Percentiles rank a stretch among this genome's conserved stretches.
phyloP scores from a whole-genome alignment of 345 rosid genomes.

The Arabidopsis thaliana region DNA sequence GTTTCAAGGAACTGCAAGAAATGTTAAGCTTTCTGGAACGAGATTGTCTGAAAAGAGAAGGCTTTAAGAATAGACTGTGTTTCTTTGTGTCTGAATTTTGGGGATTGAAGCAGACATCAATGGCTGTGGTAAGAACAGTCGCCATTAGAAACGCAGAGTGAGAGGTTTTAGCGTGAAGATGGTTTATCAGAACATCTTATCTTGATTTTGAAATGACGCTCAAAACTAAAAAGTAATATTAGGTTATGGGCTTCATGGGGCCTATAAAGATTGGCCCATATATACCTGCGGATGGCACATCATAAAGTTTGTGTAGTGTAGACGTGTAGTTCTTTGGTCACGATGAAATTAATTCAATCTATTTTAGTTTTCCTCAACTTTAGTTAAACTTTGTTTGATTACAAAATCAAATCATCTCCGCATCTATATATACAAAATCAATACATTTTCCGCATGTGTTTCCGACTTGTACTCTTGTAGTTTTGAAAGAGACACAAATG shows the following conservation, averaged over 20 bases:
- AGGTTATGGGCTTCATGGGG: constrained; percentile 24
- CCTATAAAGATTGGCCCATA: not conserved
- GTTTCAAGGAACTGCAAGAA: constrained; percentile 50
- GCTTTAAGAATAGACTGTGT: constrained; percentile 47
- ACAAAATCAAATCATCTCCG: too few relatives aligned
- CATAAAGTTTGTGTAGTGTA: too few relatives aligned
- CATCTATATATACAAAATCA: too few relatives aligned
- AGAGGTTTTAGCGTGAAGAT: constrained; percentile 27
- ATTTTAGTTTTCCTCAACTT: too few relatives aligned
- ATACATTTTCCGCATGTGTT: too few relatives aligned
- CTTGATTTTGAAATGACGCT: constrained; percentile 38
- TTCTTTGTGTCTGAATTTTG: constrained; percentile 52
- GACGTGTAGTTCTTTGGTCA: too few relatives aligned
- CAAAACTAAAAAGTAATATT: not conserved
- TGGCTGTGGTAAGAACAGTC: constrained; percentile 59
- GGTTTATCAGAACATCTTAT: constrained; percentile 51
- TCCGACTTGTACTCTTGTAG: too few relatives aligned
- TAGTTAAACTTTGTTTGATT: too few relatives aligned
- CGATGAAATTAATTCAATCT: too few relatives aligned
- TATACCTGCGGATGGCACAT: not conserved
- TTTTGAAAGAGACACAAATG: too few relatives aligned
- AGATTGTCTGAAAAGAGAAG: constrained; percentile 41
- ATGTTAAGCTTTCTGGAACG: constrained; percentile 50
- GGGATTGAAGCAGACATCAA: constrained; percentile 56
- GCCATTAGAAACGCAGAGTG: constrained; percentile 50